These are phyloP conservation scores for Paraphoma sp. DNA, from an alignment of 2,329 filamentous ascomycete genomes.

Conservation along the genomic window DNA sequence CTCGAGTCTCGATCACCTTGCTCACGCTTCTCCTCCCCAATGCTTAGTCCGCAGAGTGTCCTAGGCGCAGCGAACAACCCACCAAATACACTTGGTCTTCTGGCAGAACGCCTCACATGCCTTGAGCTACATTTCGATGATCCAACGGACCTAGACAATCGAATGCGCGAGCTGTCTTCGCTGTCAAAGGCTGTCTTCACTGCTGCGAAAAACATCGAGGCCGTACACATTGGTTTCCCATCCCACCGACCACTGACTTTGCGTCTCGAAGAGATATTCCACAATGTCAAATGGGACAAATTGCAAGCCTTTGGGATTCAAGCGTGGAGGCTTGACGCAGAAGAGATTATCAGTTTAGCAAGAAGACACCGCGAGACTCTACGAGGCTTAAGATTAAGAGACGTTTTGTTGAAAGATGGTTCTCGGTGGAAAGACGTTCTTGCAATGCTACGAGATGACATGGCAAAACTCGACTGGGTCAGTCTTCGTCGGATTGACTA, in stretches of 20 bases:
- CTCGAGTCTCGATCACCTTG: constrained; percentile 63
- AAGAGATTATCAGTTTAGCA: constrained; percentile 66
- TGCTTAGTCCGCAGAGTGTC: constrained; percentile 67
- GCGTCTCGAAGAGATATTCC: constrained; percentile 67
- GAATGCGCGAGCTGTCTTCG: constrained; percentile 63
- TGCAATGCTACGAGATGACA: constrained; percentile 61
- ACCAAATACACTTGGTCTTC: constrained; percentile 55
- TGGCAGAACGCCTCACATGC: constrained; percentile 65
- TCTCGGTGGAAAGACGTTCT: constrained; percentile 69
- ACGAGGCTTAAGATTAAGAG: constrained; percentile 64
- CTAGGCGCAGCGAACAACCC: constrained; percentile 58
- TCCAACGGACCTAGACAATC: constrained; percentile 61
- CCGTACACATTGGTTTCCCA: constrained; percentile 70
- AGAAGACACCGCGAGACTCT: constrained; percentile 63
- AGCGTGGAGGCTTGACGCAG: constrained; percentile 66
- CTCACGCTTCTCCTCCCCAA: constrained; percentile 67
- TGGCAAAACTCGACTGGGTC: constrained; percentile 66
- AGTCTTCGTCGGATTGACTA: constrained; percentile 69
- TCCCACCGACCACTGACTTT: constrained; percentile 63
- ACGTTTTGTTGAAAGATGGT: constrained; percentile 66
- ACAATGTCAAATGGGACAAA: constrained; percentile 66
- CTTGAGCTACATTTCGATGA: constrained; percentile 70
- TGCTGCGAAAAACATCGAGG: constrained; percentile 65
- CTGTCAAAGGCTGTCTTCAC: constrained; percentile 66
- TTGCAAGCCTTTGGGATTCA: constrained; percentile 70